phyloP scores from a whole-genome alignment of 345 rosid species.

The Hibiscus trionum region DNA sequence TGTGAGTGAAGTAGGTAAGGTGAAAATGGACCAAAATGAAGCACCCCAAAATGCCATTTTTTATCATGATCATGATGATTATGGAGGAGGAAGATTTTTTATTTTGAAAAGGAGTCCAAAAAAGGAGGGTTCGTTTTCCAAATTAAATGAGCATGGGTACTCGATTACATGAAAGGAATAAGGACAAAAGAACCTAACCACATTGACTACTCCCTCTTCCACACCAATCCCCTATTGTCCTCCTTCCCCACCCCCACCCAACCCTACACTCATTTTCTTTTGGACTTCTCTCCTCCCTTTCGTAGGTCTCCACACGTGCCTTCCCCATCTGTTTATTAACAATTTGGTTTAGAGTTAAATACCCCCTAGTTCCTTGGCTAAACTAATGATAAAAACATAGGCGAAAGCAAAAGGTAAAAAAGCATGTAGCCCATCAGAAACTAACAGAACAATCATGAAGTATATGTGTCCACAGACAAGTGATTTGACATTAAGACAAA shows the following conservation, averaged over 20 bases:
- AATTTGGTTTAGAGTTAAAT: not conserved
- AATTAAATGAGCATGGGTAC: conserved; percentile 27
- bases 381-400: not conserved
- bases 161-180: conserved; percentile 35
- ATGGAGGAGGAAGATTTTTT: conserved; percentile 11
- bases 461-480: not conserved
- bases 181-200: conserved; percentile 24
- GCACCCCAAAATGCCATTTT: not conserved
- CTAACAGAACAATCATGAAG: not conserved
- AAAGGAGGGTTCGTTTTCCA: conserved; percentile 20
- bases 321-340: not conserved
- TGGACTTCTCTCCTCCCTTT: conserved; percentile 6
- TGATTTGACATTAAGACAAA: too few relatives aligned
- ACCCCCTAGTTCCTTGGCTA: not conserved
- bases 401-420: not conserved
- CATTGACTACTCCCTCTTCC: conserved; percentile 26
- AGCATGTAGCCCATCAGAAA: not conserved
- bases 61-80: not conserved
- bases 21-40: conserved; percentile 19
- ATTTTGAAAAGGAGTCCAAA: not conserved
- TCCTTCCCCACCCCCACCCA: not conserved
- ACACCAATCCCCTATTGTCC: too few relatives aligned
- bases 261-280: conserved; percentile 14
- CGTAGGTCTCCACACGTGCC: conserved; percentile 7
- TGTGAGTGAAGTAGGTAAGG: conserved; percentile 17